phyloP scores from a whole-genome alignment of 805 yeast species.

The Kockiozyma suomiensis region DNA sequence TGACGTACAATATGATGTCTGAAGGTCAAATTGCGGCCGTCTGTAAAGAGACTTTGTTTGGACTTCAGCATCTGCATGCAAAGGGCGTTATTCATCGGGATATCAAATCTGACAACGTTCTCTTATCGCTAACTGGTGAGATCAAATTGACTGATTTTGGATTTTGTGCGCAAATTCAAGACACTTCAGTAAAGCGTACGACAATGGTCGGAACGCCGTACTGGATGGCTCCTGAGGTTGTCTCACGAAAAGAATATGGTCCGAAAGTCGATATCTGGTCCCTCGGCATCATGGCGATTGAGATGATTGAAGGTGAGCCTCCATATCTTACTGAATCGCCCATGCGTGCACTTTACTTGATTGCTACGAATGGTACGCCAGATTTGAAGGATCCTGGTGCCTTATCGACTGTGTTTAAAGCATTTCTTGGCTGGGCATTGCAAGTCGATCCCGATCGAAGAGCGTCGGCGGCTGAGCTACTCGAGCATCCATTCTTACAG shows the following conservation, averaged over 20 bases:
- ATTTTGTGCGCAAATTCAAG: constrained; percentile 92
- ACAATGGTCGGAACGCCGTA: constrained; percentile 99
- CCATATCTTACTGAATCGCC: constrained; percentile 97
- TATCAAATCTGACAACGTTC: constrained; percentile 90
- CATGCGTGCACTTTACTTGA: constrained; percentile 85
- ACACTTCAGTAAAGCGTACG: constrained; percentile 80
- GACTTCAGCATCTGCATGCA: constrained; percentile 82
- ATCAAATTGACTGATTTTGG: constrained; percentile 95
- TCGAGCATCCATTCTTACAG: constrained; percentile 44
- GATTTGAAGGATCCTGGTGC: constrained; percentile 85
- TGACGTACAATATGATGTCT: constrained; percentile 83
- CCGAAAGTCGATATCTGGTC: constrained; percentile 98
- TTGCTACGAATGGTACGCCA: constrained; percentile 97
- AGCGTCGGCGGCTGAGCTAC: constrained; percentile 73
- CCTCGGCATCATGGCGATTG: constrained; percentile 95
- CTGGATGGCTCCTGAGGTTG: constrained; percentile 99
- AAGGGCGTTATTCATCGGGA: constrained; percentile 95
- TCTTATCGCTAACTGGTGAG: constrained; percentile 79
- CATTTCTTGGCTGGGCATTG: constrained; percentile 74
- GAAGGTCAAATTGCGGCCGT: constrained; percentile 96
- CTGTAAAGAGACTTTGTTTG: constrained; percentile 84
- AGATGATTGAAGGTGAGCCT: constrained; percentile 99
- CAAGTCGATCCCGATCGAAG: constrained; percentile 82
- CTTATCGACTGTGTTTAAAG: constrained; percentile 63
- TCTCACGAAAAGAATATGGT: constrained; percentile 90